Evolutionary conservation across 768 basidiomycete species (phyloP), one percentile per base, ranked within the genome.

Genomic region (Boletus rubescentipes): DNA sequence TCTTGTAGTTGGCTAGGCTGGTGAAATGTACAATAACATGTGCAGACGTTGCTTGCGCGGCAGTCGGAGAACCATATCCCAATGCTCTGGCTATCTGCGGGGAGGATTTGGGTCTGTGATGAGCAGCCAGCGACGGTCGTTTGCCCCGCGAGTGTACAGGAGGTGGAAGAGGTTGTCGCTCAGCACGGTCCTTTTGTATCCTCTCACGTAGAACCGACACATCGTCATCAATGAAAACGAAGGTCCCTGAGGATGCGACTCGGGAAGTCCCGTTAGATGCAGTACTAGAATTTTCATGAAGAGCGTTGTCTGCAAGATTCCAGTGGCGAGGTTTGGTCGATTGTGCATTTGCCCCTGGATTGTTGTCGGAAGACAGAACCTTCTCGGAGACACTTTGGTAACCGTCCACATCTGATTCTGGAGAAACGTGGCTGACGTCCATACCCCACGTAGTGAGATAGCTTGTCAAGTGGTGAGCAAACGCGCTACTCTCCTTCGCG

Each of bases 371-470:
- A 31, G 51, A 55, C 16, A 51, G 49, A 20, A 41, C 20, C 51
- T 44, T 61, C 31, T 69, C 71, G 23, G 37, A 46, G 26, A 51
- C 11, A 38, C 30, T 26, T 35, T 61, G 71, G 34, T 56, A 48
- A n/a, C 64, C 67, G 47, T 89, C 84, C 2, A 69, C 69, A 20
- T 79, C 81, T 11, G 78, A 76, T 47, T 86, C 84, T 2, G 81
- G 75, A 9, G 86, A 84, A 40, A 86, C 77, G 72, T 94, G 93
- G 47, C 83, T 86, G 39, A 98, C 86, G 63, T 96, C 92, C 86
- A 98, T 82, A 12, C 95, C 94, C 96, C 96, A 98, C 6, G 89
- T 83, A 20, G 90, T 91, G 53, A 99, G 79, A 71, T 96, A 97
- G 61, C 89, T 89, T 23, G 94, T 94, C 34, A 99, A 76, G 69